These are phyloP conservation scores for Hypoxylon lenormandii DNA, from an alignment of 495 filamentous ascomycete genomes.

Conservation along the genomic window DNA sequence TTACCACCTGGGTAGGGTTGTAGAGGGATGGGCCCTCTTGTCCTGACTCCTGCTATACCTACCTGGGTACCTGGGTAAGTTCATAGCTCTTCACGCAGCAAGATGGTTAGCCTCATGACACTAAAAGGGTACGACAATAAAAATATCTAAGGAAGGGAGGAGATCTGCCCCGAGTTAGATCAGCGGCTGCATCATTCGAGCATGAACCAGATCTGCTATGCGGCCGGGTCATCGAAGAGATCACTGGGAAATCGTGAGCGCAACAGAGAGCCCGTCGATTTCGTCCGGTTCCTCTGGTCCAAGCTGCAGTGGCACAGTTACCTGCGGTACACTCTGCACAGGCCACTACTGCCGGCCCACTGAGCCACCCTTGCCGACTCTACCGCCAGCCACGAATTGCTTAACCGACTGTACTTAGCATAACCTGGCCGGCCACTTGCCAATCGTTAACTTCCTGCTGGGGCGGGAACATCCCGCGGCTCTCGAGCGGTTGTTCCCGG, in stretches of 20 bases:
- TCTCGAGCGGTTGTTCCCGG: neutral
- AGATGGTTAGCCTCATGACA: no score
- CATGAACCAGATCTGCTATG: neutral
- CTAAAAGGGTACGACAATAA: no score
- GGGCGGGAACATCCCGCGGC: neutral
- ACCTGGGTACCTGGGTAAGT: no score
- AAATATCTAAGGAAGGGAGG: no score
- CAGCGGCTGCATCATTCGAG: no score
- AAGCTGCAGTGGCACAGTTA: constrained; percentile 19
- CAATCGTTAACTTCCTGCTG: neutral
- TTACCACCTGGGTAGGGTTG: no score
- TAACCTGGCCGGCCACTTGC: neutral
- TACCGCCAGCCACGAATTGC: neutral
- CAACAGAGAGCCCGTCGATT: neutral
- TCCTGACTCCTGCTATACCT: no score
- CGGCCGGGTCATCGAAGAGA: neutral
- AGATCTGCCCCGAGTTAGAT: no score
- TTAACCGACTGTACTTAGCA: neutral
- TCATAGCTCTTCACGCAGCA: no score
- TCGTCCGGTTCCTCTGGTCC: constrained; percentile 6
- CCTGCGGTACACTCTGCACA: constrained; percentile 29
- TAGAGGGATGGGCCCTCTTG: no score
- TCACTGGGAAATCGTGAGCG: neutral
- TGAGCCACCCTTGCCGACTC: neutral
- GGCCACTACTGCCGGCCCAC: constrained; percentile 32